Conservation (phyloP, 148 eudicot species). For the Talinum fruticosum region DNA sequence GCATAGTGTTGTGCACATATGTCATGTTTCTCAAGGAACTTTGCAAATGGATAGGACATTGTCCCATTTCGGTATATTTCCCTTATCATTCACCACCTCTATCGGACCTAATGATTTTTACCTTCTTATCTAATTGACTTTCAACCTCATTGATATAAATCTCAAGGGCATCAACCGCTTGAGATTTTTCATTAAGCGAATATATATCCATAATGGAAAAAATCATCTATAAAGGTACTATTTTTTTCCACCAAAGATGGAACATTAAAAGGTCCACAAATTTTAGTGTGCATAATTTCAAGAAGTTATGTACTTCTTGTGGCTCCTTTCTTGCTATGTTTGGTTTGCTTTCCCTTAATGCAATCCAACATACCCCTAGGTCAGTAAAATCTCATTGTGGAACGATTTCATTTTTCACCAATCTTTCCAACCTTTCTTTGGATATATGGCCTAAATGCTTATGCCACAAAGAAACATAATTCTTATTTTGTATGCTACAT, state of each 20-base stretch:
- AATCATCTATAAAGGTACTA: constrained; percentile 26
- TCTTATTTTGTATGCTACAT: constrained; percentile 20
- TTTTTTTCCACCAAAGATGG: constrained; percentile 13
- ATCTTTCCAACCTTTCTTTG: constrained; percentile 21
- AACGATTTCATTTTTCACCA: constrained; percentile 20
- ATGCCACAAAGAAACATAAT: constrained; percentile 23
- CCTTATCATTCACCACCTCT: constrained; percentile 6
- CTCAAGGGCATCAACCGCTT: constrained; percentile 8
- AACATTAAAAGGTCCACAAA: neutral
- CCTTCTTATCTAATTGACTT: neutral
- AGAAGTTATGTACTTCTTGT: constrained; percentile 28
- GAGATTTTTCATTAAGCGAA: constrained; percentile 24
- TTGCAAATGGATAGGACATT: constrained; percentile 1
- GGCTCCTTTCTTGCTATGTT: constrained; percentile 23
- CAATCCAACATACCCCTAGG: constrained; percentile 27
- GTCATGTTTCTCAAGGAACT: neutral
- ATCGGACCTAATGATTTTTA: too few relatives aligned
- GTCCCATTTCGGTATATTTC: neutral
- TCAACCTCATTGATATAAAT: constrained; percentile 16
- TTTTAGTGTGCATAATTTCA: constrained; percentile 22
- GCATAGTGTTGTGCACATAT: neutral
- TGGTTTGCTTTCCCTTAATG: constrained; percentile 26
- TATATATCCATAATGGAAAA: constrained; percentile 21
- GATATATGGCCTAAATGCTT: constrained; percentile 2
- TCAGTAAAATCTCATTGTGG: constrained; percentile 16